Evolutionary conservation across 148 eudicot genomes (phyloP), one percentile per base, ranked within the genome.

Genomic region (Chenopodium album): DNA sequence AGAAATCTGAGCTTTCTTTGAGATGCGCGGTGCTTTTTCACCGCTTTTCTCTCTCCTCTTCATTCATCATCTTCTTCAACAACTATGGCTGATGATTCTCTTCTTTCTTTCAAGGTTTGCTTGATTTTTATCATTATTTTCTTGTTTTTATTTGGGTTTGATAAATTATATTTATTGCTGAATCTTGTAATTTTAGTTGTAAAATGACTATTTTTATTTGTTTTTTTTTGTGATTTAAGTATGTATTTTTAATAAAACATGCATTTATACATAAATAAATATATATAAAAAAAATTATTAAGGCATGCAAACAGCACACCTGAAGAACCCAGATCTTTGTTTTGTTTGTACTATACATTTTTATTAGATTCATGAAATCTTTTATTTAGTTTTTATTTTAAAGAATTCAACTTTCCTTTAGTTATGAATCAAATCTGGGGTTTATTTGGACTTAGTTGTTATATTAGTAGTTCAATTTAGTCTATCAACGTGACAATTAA

Each of bases 51-150:
- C 32, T 52, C 64, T 14, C 32, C 74, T 80, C 76, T 56, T 23
- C 2, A n/a, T 29, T 16, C 41, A 11, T 65, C 23, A 4, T 41
- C 50, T 32, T 76, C 29, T 31, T 76, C 78, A 34, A 23, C 67
- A 32, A 54, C 20, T 3, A 91, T 91, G 94, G 84, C 84, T 14
- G 89, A 89, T 32, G 85, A 77, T 86, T 88, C 85, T 78, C 79
- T 85, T 73, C 52, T 83, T 70, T 16, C 85, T 75, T 20, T 69
- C 48, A 87, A 82, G 89, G 92, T 91, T 47, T 26, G 62, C 41
- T 23, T 19, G 26, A 77, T 6, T 2, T 26, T 2, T 59, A 2
- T 62, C 0, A 1, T 62, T 14, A 26, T 56, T 56, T 9, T 31
- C 32, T 22, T 7, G n/a, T 16, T 2, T 65, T 16, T n/a, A 22